Percentiles rank a stretch among this genome's conserved stretches.
Evolutionary conservation across 1,139 yeast genomes (phyloP).

Genomic region (Magnusiomyces ingens): DNA sequence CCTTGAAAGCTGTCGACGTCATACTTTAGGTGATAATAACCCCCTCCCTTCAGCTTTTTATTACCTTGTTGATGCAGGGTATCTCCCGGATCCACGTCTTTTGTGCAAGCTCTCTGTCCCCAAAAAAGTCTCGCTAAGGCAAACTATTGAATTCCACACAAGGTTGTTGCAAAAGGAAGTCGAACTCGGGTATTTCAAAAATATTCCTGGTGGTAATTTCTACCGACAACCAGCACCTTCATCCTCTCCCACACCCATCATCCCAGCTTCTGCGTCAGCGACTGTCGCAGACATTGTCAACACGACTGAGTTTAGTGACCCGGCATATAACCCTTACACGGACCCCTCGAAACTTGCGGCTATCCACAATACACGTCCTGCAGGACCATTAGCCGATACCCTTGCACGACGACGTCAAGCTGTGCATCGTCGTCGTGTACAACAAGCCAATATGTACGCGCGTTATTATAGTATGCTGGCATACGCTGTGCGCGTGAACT

Average conservation of each 20-base stretch:
- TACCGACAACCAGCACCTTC: too few relatives aligned
- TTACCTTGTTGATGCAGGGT: conserved; percentile 7
- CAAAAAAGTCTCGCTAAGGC: not conserved
- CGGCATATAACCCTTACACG: not conserved
- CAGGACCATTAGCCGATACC: too few relatives aligned
- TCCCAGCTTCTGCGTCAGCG: not conserved
- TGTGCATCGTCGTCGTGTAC: not conserved
- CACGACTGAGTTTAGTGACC: not conserved
- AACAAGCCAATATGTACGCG: not conserved
- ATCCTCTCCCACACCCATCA: not conserved
- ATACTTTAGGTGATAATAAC: not conserved
- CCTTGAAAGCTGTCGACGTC: conserved; percentile 3
- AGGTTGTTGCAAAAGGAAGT: conserved; percentile 2
- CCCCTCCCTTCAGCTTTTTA: not conserved
- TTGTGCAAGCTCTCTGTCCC: not conserved
- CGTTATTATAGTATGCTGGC: conserved; percentile 6
- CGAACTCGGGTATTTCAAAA: conserved; percentile 2
- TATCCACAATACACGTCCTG: not conserved
- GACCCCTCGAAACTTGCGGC: not conserved
- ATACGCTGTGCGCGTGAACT: conserved; percentile 4
- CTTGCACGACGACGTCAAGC: not conserved
- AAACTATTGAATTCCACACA: conserved; percentile 3
- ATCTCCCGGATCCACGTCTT: conserved; percentile 3
- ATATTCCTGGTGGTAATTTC: too few relatives aligned
- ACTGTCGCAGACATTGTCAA: not conserved